Conservation (phyloP, 164 flowering plant genomes). For the Houttuynia cordata region DNA sequence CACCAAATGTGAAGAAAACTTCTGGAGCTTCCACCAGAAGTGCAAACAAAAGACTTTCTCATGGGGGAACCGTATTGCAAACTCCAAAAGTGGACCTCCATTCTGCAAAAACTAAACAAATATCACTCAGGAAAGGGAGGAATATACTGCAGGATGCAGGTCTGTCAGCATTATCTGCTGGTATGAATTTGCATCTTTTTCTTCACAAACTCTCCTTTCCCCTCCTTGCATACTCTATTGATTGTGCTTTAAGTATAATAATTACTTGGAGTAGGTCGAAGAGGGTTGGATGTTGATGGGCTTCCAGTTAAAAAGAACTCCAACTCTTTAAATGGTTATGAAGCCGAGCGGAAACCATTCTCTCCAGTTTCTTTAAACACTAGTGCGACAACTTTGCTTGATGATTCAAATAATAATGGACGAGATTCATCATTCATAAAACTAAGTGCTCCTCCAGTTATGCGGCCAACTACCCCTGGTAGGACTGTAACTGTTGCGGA, state of each 20-base stretch:
- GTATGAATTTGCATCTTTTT: slow-evolving; percentile 10
- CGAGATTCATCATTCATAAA: slow-evolving; percentile 14
- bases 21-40: not conserved
- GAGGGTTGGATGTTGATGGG: slow-evolving; percentile 55
- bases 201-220: not conserved
- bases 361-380: slow-evolving; percentile 60
- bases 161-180: slow-evolving; percentile 30
- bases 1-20: not conserved
- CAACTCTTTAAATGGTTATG: slow-evolving; percentile 32
- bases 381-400: slow-evolving; percentile 23
- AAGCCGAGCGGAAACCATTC: slow-evolving; percentile 59
- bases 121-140: slow-evolving; percentile 26
- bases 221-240: not conserved
- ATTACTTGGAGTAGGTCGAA: slow-evolving; percentile 27
- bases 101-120: not conserved
- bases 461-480: slow-evolving; percentile 16
- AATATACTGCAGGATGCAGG: slow-evolving; percentile 29
- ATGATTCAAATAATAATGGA: slow-evolving; percentile 25
- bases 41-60: slow-evolving; percentile 1
- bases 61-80: not conserved
- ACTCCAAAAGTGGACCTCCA: slow-evolving; percentile 1
- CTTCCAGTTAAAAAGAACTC: slow-evolving; percentile 39
- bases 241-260: not conserved
- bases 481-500: slow-evolving; percentile 15
- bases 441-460: slow-evolving; percentile 18